Evolutionary conservation across 2,329 filamentous ascomycete genomes (phyloP).

Genomic region (Neurospora crassa): DNA sequence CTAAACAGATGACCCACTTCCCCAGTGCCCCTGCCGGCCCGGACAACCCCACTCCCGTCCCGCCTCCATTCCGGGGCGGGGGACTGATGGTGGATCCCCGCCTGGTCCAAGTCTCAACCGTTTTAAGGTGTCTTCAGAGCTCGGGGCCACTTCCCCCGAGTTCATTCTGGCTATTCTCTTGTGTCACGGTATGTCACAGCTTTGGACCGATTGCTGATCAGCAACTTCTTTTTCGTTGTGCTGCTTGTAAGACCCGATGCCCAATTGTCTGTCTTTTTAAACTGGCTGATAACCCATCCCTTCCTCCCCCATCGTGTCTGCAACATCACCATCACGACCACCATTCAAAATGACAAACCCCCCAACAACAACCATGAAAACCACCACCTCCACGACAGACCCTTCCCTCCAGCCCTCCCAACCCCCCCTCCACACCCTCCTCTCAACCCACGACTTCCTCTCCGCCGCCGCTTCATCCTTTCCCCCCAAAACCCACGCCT

Average conservation of each 20-base stretch:
- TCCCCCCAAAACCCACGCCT: conserved; percentile 58
- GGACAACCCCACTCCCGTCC: neutral
- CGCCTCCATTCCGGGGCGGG: neutral
- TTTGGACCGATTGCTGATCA: neutral
- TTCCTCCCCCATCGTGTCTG: neutral
- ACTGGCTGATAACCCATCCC: neutral
- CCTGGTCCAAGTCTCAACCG: neutral
- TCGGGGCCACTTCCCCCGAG: neutral
- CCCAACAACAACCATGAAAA: conserved; percentile 14
- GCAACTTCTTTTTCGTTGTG: neutral
- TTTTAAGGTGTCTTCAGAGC: neutral
- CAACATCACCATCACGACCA: neutral
- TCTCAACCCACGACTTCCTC: conserved; percentile 53
- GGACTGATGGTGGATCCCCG: neutral
- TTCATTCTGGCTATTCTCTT: neutral
- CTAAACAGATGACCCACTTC: neutral
- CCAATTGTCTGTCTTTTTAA: neutral
- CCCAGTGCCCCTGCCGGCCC: neutral
- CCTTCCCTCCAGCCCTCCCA: conserved; percentile 18
- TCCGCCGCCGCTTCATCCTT: conserved; percentile 43
- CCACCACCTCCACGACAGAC: conserved; percentile 10
- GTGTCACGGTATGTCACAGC: neutral
- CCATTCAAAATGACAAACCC: neutral
- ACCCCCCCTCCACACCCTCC: conserved; percentile 42
- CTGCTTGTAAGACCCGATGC: neutral